These are phyloP conservation scores for Penicillium thymicola DNA, from an alignment of 2,329 filamentous ascomycete genomes.

Conservation along the genomic window DNA sequence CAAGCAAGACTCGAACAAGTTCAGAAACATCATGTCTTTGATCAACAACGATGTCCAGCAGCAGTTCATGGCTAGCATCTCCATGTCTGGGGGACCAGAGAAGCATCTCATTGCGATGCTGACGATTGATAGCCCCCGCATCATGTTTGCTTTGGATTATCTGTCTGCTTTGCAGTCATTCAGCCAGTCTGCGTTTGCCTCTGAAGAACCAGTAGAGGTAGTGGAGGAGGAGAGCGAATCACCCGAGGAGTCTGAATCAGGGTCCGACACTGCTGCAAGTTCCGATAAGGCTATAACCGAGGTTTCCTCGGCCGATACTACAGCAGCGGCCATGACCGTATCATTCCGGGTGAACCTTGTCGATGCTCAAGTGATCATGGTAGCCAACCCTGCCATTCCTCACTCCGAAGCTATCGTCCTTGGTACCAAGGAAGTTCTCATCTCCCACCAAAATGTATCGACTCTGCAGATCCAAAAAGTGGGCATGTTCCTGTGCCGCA, in stretches of 20 bases:
- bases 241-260: conserved; percentile 36
- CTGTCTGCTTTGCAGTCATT: conserved; percentile 86
- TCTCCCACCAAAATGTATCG: conserved; percentile 90
- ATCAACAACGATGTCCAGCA: conserved; percentile 89
- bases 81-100: conserved; percentile 81
- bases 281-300: conserved; percentile 24
- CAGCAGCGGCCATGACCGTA: conserved; percentile 61
- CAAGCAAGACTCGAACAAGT: conserved; percentile 87
- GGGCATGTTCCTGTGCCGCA: conserved; percentile 97
- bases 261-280: conserved; percentile 30
- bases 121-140: conserved; percentile 87
- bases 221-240: conserved; percentile 35
- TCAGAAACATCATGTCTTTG: conserved; percentile 95
- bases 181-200: conserved; percentile 63
- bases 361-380: conserved; percentile 92
- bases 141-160: conserved; percentile 96
- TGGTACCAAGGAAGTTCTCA: conserved; percentile 85
- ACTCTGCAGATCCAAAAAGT: conserved; percentile 91
- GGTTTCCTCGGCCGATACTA: conserved; percentile 30
- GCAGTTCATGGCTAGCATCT: conserved; percentile 96
- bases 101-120: conserved; percentile 83
- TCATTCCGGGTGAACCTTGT: conserved; percentile 92
- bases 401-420: conserved; percentile 95
- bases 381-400: conserved; percentile 85
- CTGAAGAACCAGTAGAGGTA: conserved; percentile 47